A percentile compares a stretch with the other conserved stretches of the same genome.
Conservation (phyloP, 1,284 basidiomycete species). For the Malassezia furfur region DNA sequence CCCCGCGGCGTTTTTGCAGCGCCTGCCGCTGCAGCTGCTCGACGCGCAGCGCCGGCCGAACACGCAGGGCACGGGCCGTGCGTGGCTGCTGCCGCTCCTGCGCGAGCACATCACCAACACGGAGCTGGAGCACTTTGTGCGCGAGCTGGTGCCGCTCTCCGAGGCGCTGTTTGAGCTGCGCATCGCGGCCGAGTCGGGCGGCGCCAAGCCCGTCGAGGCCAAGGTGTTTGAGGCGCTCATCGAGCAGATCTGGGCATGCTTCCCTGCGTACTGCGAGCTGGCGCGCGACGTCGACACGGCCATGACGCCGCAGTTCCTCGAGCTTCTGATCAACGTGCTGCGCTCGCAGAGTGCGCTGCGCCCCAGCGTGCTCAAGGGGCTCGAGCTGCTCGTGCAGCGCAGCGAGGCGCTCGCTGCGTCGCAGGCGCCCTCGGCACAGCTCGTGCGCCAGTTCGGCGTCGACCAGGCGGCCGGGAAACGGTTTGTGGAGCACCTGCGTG, state of each 20-base stretch:
- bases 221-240: conserved; percentile 90
- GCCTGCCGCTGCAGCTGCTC: conserved; percentile 70
- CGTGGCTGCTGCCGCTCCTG: conserved; percentile 84
- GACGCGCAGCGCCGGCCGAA: conserved; percentile 23
- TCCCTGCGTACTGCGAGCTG: conserved; percentile 62
- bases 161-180: conserved; percentile 69
- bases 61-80: conserved; percentile 57
- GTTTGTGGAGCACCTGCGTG: conserved; percentile 66
- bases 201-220: conserved; percentile 61
- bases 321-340: conserved; percentile 78
- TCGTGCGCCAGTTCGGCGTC: conserved; percentile 53
- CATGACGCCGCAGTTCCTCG: conserved; percentile 31
- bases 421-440: conserved; percentile 51
- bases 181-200: conserved; percentile 61
- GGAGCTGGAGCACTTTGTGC: conserved; percentile 73
- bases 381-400: conserved; percentile 71
- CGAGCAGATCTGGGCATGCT: conserved; percentile 75
- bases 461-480: conserved; percentile 57
- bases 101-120: conserved; percentile 67
- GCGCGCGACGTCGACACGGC: conserved; percentile 61
- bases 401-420: conserved; percentile 54
- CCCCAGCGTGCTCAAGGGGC: conserved; percentile 67
- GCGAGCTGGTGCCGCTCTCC: conserved; percentile 83
- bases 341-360: conserved; percentile 79
- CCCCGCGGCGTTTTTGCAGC: conserved; percentile 65